Percentiles rank a stretch among this genome's conserved stretches.
phyloP scores from a whole-genome alignment of 345 rosid genomes.

The Camelina hispida region DNA sequence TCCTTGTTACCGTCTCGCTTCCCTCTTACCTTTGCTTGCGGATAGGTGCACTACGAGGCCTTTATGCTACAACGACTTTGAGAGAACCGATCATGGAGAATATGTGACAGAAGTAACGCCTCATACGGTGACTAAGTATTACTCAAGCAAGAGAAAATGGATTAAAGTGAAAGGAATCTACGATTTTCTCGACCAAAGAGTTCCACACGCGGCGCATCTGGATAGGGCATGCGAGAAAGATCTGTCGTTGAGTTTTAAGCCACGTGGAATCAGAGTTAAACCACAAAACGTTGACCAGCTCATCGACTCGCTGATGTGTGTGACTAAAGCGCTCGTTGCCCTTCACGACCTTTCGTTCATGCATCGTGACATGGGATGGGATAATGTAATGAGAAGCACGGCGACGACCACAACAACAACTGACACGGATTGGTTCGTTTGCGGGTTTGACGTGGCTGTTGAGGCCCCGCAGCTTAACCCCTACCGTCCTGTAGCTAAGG shows the following conservation, averaged over 20 bases:
- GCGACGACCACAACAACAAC: slow-evolving; percentile 36
- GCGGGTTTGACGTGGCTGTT: slow-evolving; percentile 83
- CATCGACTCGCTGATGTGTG: slow-evolving; percentile 79
- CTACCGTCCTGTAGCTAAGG: slow-evolving; percentile 14
- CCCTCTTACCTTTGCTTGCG: slow-evolving; percentile 72
- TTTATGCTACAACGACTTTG: slow-evolving; percentile 71
- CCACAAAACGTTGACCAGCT: slow-evolving; percentile 74
- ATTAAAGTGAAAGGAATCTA: slow-evolving; percentile 75
- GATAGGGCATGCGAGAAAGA: slow-evolving; percentile 61
- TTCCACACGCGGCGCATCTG: slow-evolving; percentile 80
- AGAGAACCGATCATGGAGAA: slow-evolving; percentile 57
- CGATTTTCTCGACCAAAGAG: slow-evolving; percentile 73
- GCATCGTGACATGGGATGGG: slow-evolving; percentile 95
- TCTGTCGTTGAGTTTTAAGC: slow-evolving; percentile 68
- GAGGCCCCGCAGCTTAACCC: slow-evolving; percentile 87
- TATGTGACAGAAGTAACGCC: slow-evolving; percentile 70
- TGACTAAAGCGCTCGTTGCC: slow-evolving; percentile 86
- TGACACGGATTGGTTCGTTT: slow-evolving; percentile 78
- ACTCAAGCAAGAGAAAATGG: slow-evolving; percentile 69
- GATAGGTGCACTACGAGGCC: slow-evolving; percentile 58
- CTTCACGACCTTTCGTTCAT: slow-evolving; percentile 92
- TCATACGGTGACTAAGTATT: slow-evolving; percentile 60
- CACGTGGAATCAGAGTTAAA: slow-evolving; percentile 68
- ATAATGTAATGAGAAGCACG: slow-evolving; percentile 61
- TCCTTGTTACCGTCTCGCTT: slow-evolving; percentile 86